Conservation (phyloP, 768 basidiomycete genomes). For the Psilocybe cubensis region DNA sequence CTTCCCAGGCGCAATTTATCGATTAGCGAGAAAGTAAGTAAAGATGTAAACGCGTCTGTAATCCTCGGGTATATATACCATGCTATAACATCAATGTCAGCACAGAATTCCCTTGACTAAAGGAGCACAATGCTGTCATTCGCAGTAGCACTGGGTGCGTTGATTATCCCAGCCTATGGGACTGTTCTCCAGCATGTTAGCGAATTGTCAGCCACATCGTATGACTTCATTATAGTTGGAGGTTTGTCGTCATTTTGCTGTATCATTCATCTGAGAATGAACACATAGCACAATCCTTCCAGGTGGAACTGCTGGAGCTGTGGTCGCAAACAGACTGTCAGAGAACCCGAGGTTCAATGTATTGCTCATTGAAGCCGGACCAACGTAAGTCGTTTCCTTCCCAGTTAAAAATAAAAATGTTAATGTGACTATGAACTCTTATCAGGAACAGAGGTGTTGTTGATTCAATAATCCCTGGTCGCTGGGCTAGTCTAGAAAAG, state of each 20-base stretch:
- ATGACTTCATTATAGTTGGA: conserved; percentile 9
- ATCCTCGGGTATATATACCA: no score
- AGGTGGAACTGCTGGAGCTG: conserved; percentile 58
- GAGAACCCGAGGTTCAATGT: conserved; percentile 52
- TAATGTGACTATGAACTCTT: not conserved
- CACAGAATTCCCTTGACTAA: no score
- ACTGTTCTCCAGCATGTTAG: not conserved
- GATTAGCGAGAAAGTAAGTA: no score
- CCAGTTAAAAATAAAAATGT: not conserved
- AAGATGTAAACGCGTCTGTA: no score
- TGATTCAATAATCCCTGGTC: not conserved
- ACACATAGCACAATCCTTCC: not conserved
- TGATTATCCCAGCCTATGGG: no score
- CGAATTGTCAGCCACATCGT: not conserved
- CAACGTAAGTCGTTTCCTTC: not conserved
- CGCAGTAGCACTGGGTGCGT: no score
- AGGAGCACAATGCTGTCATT: no score
- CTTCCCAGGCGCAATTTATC: no score
- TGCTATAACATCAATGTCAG: no score
- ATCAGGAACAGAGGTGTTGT: conserved; percentile 1
- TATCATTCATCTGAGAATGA: not conserved
- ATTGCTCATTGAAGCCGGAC: conserved; percentile 56
- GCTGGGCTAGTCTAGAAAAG: not conserved
- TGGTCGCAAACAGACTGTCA: conserved; percentile 53
- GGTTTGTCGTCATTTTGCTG: not conserved